Conservation (phyloP, 768 basidiomycete genomes). For the Leccinum imitatum region DNA sequence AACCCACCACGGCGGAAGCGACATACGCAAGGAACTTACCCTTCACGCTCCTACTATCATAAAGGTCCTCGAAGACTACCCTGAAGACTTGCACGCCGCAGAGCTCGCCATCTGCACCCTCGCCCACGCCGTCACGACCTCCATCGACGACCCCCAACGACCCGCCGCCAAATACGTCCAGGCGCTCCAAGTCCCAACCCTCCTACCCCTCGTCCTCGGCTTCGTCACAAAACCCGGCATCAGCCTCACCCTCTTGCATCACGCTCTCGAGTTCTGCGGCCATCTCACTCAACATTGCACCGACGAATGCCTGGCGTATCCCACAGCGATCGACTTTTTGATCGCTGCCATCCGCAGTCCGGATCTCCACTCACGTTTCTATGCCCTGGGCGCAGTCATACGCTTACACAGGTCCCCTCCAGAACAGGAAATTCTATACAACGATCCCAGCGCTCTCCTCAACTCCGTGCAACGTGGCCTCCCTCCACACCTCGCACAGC, state of each 20-base stretch:
- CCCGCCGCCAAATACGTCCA: conserved; percentile 39
- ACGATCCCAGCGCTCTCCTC: conserved; percentile 53
- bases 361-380: conserved; percentile 52
- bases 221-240: conserved; percentile 44
- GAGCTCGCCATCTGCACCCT: conserved; percentile 54
- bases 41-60: conserved; percentile 40
- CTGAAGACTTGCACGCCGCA: conserved; percentile 48
- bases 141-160: conserved; percentile 40
- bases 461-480: conserved; percentile 41
- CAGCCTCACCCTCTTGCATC: conserved; percentile 45
- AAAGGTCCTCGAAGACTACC: conserved; percentile 46
- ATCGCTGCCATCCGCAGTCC: conserved; percentile 55
- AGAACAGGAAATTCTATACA: conserved; percentile 43
- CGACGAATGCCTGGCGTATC: conserved; percentile 43
- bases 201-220: conserved; percentile 44
- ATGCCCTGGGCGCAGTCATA: conserved; percentile 53
- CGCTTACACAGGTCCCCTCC: conserved; percentile 45
- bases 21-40: conserved; percentile 52
- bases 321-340: conserved; percentile 47
- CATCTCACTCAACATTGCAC: conserved; percentile 45
- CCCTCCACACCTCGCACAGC: conserved; percentile 45
- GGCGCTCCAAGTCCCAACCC: conserved; percentile 42
- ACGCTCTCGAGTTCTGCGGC: conserved; percentile 49
- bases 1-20: conserved; percentile 58
- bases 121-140: conserved; percentile 49